phyloP scores from a whole-genome alignment of 2,329 filamentous ascomycete species.

The Niveomyces coronatus region DNA sequence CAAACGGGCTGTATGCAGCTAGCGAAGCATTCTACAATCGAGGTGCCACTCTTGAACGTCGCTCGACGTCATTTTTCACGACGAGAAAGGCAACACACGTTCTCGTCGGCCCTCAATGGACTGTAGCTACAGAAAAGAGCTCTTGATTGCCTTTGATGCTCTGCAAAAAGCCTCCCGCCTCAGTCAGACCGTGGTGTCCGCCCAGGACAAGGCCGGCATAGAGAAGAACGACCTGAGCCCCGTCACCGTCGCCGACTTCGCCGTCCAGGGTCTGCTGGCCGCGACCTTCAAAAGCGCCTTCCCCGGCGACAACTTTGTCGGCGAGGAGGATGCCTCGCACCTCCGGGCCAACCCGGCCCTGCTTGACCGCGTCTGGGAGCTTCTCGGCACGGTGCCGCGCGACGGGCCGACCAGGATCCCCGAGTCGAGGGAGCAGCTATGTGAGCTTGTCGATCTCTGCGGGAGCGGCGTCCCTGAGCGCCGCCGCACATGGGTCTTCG shows the following conservation, averaged over 20 bases:
- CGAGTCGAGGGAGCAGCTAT: slow-evolving; percentile 33
- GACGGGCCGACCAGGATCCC: slow-evolving; percentile 21
- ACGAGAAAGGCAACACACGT: too few species aligned
- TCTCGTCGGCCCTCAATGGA: too few species aligned
- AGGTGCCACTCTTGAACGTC: neutral
- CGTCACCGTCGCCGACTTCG: slow-evolving; percentile 50
- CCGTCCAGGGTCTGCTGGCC: slow-evolving; percentile 45
- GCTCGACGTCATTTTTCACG: neutral
- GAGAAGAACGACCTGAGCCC: slow-evolving; percentile 46
- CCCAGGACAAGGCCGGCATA: slow-evolving; percentile 38
- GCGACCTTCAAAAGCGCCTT: slow-evolving; percentile 39
- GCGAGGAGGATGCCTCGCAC: slow-evolving; percentile 43
- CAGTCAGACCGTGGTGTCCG: slow-evolving; percentile 37
- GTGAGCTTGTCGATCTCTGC: slow-evolving; percentile 43
- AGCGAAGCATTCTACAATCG: slow-evolving; percentile 5
- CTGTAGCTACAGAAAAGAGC: slow-evolving; percentile 31
- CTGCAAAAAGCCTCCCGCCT: slow-evolving; percentile 36
- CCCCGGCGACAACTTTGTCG: slow-evolving; percentile 41
- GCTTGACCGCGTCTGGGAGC: slow-evolving; percentile 35
- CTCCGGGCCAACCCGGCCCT: slow-evolving; percentile 33
- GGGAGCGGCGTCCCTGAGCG: slow-evolving; percentile 28
- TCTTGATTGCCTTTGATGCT: slow-evolving; percentile 31
- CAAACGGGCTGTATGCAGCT: slow-evolving; percentile 3
- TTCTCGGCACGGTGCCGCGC: slow-evolving; percentile 24
- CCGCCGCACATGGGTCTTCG: slow-evolving; percentile 44